Evolutionary conservation across 306 rosid species (phyloP), one percentile per base, ranked within the genome.

Genomic region (Begonia peltatifolia): DNA sequence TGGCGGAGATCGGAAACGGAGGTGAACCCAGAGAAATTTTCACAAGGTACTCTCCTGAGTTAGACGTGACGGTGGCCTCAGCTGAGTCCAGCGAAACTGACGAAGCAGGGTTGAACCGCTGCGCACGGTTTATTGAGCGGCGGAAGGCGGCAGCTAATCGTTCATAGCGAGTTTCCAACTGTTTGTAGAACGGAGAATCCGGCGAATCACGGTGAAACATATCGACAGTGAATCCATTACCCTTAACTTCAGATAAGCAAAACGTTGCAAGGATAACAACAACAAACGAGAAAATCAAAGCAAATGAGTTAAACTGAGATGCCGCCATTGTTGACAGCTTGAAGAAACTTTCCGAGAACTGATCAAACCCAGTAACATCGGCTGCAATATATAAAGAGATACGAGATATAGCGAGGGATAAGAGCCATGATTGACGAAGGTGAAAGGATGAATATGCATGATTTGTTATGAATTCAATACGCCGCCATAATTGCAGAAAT

Each of bases 201-300:
- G 71, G 55, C 10, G 84, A 83, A 47, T 83, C 84, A 0, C 74
- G 79, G 64, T 71, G 84, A 42, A 82, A 61, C 2, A 79, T 66
- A 6, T 82, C 77, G 0, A 82, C 59, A n/a, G 44, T 55, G 57
- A 76, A 72, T 10, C 75, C 75, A 22, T n/a, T 10, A 0, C 64
- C 54, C 1, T 42, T 48, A 46, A 46, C 49, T 9, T 38, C 38
- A 1, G 22, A 11, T 1, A 5, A 20, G 9, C 9, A 41, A 6
- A 9, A 17, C 44, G 2, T 3, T 5, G 25, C 4, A 12, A 51
- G 10, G 16, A 11, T 36, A 22, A 13, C 22, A 1, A 8, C 25
- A 12, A 53, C 36, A 9, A 42, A 14, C 9, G 54, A 58, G 16
- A 58, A 2, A 0, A 58, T 6, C 35, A 58, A 14, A 41, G 48